Evolutionary conservation across 2,329 filamentous ascomycete genomes (phyloP).

Genomic region (Microdochium trichocladiopsis): DNA sequence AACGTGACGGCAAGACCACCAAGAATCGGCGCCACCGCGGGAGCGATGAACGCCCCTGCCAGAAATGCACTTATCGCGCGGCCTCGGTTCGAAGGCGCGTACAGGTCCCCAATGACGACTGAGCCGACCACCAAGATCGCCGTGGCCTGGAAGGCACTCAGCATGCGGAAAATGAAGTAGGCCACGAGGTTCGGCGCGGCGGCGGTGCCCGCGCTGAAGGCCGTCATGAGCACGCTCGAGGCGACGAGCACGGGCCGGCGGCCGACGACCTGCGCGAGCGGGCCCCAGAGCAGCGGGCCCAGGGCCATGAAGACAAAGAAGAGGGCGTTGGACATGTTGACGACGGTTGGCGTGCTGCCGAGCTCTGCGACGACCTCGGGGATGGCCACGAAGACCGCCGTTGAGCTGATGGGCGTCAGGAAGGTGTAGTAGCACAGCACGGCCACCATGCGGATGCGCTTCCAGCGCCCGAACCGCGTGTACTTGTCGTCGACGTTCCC

Average conservation of each 20-base stretch:
- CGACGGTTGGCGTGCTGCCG: slow-evolving; percentile 51
- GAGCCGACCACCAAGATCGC: slow-evolving; percentile 61
- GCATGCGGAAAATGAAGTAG: slow-evolving; percentile 62
- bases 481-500: not conserved
- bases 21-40: not conserved
- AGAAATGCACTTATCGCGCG: not conserved
- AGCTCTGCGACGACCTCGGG: slow-evolving; percentile 58
- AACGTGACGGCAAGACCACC: not conserved
- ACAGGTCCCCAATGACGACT: slow-evolving; percentile 45
- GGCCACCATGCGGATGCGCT: slow-evolving; percentile 30
- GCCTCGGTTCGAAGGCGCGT: slow-evolving; percentile 1
- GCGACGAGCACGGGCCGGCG: slow-evolving; percentile 33
- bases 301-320: slow-evolving; percentile 68
- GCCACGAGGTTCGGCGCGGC: slow-evolving; percentile 57
- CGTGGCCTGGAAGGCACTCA: slow-evolving; percentile 65
- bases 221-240: slow-evolving; percentile 46
- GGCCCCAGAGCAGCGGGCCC: slow-evolving; percentile 58
- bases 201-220: slow-evolving; percentile 59
- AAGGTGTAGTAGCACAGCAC: slow-evolving; percentile 54
- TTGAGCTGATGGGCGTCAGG: slow-evolving; percentile 56
- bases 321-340: slow-evolving; percentile 62
- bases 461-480: not conserved
- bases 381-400: slow-evolving; percentile 56
- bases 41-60: not conserved
- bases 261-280: slow-evolving; percentile 52